Evolutionary conservation across 2,329 filamentous ascomycete genomes (phyloP).

Genomic region (Alternaria ethzedia): DNA sequence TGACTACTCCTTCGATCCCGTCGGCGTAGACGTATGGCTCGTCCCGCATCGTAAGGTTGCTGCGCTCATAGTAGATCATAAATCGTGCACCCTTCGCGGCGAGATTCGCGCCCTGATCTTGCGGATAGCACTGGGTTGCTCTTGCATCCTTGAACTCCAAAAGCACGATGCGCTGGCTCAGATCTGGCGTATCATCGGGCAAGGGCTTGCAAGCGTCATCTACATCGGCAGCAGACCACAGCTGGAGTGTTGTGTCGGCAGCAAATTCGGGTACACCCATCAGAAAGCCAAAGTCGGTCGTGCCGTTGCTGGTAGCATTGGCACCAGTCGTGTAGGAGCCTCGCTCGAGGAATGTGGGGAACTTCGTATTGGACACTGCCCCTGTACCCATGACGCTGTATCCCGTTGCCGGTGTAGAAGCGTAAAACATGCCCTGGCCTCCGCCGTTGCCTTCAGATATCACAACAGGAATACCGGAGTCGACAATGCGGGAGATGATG

Average conservation of each 20-base stretch:
- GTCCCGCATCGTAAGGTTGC: slow-evolving; percentile 19
- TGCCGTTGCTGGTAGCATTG: slow-evolving; percentile 35
- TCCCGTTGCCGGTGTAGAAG: slow-evolving; percentile 51
- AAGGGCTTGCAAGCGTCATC: slow-evolving; percentile 61
- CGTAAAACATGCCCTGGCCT: slow-evolving; percentile 56
- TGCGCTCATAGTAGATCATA: slow-evolving; percentile 22
- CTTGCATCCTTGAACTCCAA: slow-evolving; percentile 16
- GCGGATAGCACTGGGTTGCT: slow-evolving; percentile 21
- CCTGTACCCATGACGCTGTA: slow-evolving; percentile 55
- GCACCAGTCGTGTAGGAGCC: slow-evolving; percentile 39
- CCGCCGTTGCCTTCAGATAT: slow-evolving; percentile 62
- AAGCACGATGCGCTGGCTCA: slow-evolving; percentile 62
- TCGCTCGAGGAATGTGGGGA: slow-evolving; percentile 12
- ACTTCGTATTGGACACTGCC: slow-evolving; percentile 51
- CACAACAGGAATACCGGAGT: slow-evolving; percentile 58
- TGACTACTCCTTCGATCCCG: slow-evolving; percentile 19
- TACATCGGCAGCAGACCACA: slow-evolving; percentile 51
- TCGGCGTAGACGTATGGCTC: slow-evolving; percentile 19
- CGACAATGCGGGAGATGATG: slow-evolving; percentile 52
- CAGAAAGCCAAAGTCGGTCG: slow-evolving; percentile 38
- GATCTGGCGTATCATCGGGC: slow-evolving; percentile 62
- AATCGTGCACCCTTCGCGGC: slow-evolving; percentile 64
- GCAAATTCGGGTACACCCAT: slow-evolving; percentile 40
- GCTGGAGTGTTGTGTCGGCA: slow-evolving; percentile 18
- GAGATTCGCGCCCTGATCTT: slow-evolving; percentile 23